Base-by-base conservation (phyloP, 75 land plant genomes). In the Pinus tabuliformis region DNA sequence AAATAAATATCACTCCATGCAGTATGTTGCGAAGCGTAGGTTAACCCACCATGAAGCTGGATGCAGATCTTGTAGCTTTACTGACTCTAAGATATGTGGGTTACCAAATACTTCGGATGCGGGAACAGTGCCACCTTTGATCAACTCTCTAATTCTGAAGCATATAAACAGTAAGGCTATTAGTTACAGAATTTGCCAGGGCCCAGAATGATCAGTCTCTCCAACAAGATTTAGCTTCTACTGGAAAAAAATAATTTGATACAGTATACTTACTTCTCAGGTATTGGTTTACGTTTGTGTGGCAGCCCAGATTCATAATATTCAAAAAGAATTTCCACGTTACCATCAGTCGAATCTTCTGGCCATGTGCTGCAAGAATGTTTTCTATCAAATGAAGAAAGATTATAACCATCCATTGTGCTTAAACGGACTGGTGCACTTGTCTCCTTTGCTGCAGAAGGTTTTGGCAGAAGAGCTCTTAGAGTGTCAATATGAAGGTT, bases 301-400 rank as follows among this genome's bases (percentile, higher is more conserved):
- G 94, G 96, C 60, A 45, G 82, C 58, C 83, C 87, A 66, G 65
- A 61, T 59, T 93, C 96, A 84, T 89, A 91, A 78, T 81, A 93
- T 75, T 93, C 96, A 82, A 80, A 93, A 42, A 93, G 81, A 24
- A 89, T 83, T 73, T 89, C 87, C 16, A 57, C 5, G 49, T 78
- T 78, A 66, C 77, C 56, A 30, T 59, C 1, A 30, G 45, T 20
- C 26, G 15, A 24, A 49, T 36, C 68, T 39, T 75, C n/a, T n/a
- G 79, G 37, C 63, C 73, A 75, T 21, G 75, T 75, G 21, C 20
- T 26, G 77, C 77, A 62, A 76, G 49, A 76, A 74, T 59, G 22
- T 7, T 65, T 62, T 36, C 49, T 30, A 45, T 22, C 42, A 70
- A 17, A 3, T 5, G 60, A 57, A 57, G 60, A 22, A 14, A 49